Evolutionary conservation across 2,329 filamentous ascomycete species (phyloP), one percentile per base, ranked within the genome.

Genomic region (Setomelanomma holmii): DNA sequence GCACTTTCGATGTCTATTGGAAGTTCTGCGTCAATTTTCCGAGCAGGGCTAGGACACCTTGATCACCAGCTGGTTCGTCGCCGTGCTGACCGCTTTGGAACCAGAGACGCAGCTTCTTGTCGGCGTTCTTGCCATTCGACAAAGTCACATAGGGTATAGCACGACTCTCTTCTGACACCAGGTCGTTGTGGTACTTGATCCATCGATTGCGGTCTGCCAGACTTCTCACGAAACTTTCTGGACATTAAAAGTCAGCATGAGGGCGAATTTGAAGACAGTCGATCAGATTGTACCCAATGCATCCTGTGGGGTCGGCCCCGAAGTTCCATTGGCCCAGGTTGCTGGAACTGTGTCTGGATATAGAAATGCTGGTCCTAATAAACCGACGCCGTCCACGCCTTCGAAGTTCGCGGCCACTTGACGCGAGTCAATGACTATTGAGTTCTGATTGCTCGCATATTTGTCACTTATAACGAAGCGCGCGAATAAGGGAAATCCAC

Each of bases 31-130:
- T 56, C 14, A 72, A 54, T 42, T 66, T 67, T 7, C 67, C 68
- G 0, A 72, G 61, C 6, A 71, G 36, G 0, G 68, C 68, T 5
- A 68, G 58, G 6, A 68, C 57, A 2, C 61, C 61, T 45, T 69
- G 64, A 23, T 71, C 64, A 5, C 64, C 68, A 14, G 64, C 69
- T 1, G 68, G 69, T 46, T 71, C 68, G 19, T 71, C 61, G 2
- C 69, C 68, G 33, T 72, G 69, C 4, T 67, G 58, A 10, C 55
- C 67, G 7, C 62, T 67, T 40, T 72, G 68, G 5, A 71, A 61
- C 54, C 61, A 72, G 10, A 72, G 57, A 6, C 63, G 60, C 7
- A 71, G 48, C 21, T 56, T 59, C n/a, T 42, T 39, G 24, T 11
- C 34, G 11, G 30, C 34, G 20, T 64, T 63, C 4, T 58, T 50